Evolutionary conservation across 176 grass and related monocot species (phyloP).

Genomic region (Olyra latifolia): DNA sequence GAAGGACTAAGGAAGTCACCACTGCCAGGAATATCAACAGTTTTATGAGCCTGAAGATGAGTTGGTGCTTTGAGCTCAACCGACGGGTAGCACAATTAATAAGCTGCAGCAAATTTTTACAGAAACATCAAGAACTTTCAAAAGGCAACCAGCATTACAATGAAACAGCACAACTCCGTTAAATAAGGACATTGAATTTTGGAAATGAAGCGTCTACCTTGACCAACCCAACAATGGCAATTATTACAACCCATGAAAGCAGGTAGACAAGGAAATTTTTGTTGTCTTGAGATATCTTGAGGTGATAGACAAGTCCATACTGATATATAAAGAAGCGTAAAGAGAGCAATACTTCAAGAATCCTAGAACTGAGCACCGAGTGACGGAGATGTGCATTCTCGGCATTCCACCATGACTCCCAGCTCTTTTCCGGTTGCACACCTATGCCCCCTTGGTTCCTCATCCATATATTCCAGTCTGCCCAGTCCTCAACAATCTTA

Average conservation of each 20-base stretch:
- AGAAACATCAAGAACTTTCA: neutral
- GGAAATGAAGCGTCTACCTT: slow-evolving; percentile 61
- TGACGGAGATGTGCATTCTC: slow-evolving; percentile 84
- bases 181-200: neutral
- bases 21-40: slow-evolving; percentile 69
- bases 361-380: slow-evolving; percentile 70
- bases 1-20: slow-evolving; percentile 62
- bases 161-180: neutral
- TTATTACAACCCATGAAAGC: slow-evolving; percentile 92
- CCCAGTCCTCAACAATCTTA: slow-evolving; percentile 93
- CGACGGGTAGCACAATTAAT: slow-evolving; percentile 61
- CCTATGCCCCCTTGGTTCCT: slow-evolving; percentile 85
- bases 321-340: slow-evolving; percentile 95
- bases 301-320: slow-evolving; percentile 94
- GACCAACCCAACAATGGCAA: slow-evolving; percentile 74
- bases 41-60: slow-evolving; percentile 87
- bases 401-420: slow-evolving; percentile 97
- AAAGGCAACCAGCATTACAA: slow-evolving; percentile 22
- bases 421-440: slow-evolving; percentile 88
- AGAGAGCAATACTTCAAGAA: slow-evolving; percentile 81
- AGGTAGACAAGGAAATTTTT: slow-evolving; percentile 89
- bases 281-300: slow-evolving; percentile 86
- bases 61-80: slow-evolving; percentile 82
- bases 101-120: slow-evolving; percentile 52
- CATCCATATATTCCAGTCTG: slow-evolving; percentile 91